Conservation (phyloP, 768 basidiomycete species). For the Asterophora parasitica region DNA sequence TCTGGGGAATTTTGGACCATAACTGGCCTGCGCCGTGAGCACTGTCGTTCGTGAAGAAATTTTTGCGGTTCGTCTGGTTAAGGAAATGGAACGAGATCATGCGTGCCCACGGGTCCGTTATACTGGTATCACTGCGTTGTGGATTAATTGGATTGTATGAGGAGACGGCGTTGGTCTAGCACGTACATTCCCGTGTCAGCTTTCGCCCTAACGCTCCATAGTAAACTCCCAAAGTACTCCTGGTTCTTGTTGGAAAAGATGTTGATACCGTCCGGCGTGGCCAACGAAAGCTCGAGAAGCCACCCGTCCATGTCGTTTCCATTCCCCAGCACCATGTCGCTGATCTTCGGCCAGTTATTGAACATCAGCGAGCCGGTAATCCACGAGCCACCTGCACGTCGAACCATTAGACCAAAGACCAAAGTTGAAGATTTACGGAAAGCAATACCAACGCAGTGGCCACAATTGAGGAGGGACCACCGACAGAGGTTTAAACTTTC, state of each 20-base stretch:
- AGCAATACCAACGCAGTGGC: too few relatives aligned
- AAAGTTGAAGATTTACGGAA: too few relatives aligned
- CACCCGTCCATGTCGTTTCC: constrained; percentile 42
- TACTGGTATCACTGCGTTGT: constrained; percentile 50
- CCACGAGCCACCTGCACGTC: constrained; percentile 57
- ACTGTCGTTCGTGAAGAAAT: constrained; percentile 56
- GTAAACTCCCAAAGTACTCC: constrained; percentile 47
- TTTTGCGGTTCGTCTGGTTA: constrained; percentile 52
- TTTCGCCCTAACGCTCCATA: constrained; percentile 53
- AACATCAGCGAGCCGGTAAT: constrained; percentile 56
- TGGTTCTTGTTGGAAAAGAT: constrained; percentile 43
- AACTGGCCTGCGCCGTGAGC: constrained; percentile 69
- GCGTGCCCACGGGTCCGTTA: constrained; percentile 62
- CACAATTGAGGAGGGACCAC: too few relatives aligned
- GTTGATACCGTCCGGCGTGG: constrained; percentile 47
- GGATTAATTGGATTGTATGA: constrained; percentile 1
- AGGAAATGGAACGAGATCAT: constrained; percentile 72
- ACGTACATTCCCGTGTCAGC: constrained; percentile 50
- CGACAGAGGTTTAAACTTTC: not conserved
- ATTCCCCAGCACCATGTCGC: constrained; percentile 61
- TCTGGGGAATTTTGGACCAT: constrained; percentile 52
- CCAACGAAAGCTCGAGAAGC: constrained; percentile 52
- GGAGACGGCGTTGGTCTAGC: not conserved
- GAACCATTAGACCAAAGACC: too few relatives aligned
- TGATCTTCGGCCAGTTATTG: constrained; percentile 57